These are phyloP conservation scores for Suhomyces choctaworum DNA, from an alignment of 1,139 yeast genomes.

Conservation along the genomic window DNA sequence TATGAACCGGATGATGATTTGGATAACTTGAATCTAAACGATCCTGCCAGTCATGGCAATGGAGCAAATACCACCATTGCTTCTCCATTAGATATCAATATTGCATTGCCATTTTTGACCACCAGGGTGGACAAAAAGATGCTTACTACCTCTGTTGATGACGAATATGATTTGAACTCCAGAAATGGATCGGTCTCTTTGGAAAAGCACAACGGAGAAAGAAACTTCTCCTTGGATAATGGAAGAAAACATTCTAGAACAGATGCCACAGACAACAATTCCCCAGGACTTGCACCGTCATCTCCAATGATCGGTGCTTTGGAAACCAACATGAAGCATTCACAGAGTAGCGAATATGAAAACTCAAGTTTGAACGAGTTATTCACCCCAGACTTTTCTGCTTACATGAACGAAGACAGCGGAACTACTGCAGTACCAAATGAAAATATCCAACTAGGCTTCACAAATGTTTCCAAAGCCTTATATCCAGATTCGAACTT, in stretches of 20 bases:
- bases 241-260: slow-evolving; percentile 1
- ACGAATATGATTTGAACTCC: slow-evolving; percentile 24
- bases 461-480: slow-evolving; percentile 38
- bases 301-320: slow-evolving; percentile 45
- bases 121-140: slow-evolving; percentile 38
- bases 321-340: slow-evolving; percentile 42
- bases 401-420: slow-evolving; percentile 29
- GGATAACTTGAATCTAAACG: slow-evolving; percentile 21
- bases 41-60: slow-evolving; percentile 11
- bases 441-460: slow-evolving; percentile 40
- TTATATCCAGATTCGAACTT: slow-evolving; percentile 71
- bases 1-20: slow-evolving; percentile 47
- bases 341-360: slow-evolving; percentile 7
- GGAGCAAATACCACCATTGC: slow-evolving; percentile 34
- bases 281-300: slow-evolving; percentile 15
- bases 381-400: slow-evolving; percentile 32
- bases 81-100: slow-evolving; percentile 47
- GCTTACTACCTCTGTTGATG: slow-evolving; percentile 26
- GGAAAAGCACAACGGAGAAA: slow-evolving; percentile 1
- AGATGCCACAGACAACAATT: not conserved
- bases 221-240: slow-evolving; percentile 3
- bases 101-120: slow-evolving; percentile 50
- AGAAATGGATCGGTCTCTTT: slow-evolving; percentile 18
- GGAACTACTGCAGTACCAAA: slow-evolving; percentile 7
- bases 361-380: slow-evolving; percentile 15